These are phyloP conservation scores for Climacium dendroides DNA, from an alignment of 225 moss, liverwort and hornwort species.

Conservation along the genomic window DNA sequence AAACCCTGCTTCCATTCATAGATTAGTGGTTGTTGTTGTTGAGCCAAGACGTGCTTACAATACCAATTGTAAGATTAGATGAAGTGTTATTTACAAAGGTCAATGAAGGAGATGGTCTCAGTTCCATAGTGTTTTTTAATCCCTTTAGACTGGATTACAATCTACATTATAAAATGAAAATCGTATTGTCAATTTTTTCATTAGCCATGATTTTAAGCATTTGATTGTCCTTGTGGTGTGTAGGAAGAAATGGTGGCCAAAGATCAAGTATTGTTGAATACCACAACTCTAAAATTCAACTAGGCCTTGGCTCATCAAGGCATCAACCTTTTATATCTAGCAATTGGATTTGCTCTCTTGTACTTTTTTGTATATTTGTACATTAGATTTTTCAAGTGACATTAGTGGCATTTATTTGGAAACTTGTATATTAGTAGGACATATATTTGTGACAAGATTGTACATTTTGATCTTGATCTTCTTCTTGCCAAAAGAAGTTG, in stretches of 20 bases:
- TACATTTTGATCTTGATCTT: not conserved
- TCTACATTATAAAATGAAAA: not conserved
- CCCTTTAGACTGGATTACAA: not conserved
- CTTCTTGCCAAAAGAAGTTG: not conserved
- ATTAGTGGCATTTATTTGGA: not conserved
- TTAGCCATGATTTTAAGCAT: not conserved
- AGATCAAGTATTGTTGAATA: constrained; percentile 48
- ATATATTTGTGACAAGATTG: not conserved
- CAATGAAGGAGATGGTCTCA: not conserved
- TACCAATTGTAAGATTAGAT: not conserved
- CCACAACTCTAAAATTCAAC: constrained; percentile 63
- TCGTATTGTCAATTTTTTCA: not conserved
- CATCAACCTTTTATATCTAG: constrained; percentile 23
- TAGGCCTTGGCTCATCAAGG: constrained; percentile 30
- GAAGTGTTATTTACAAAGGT: not conserved
- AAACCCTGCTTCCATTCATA: not conserved
- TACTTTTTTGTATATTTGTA: constrained; percentile 39
- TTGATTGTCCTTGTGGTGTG: not conserved
- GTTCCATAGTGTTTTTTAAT: too few species aligned
- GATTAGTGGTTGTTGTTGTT: not conserved
- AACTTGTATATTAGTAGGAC: not conserved
- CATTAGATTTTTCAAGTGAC: constrained; percentile 18
- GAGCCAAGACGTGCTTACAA: not conserved
- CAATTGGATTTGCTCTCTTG: constrained; percentile 28
- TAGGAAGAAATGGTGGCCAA: constrained; percentile 64